phyloP scores from a whole-genome alignment of 129 eudicot species.

The Arctium minus region DNA sequence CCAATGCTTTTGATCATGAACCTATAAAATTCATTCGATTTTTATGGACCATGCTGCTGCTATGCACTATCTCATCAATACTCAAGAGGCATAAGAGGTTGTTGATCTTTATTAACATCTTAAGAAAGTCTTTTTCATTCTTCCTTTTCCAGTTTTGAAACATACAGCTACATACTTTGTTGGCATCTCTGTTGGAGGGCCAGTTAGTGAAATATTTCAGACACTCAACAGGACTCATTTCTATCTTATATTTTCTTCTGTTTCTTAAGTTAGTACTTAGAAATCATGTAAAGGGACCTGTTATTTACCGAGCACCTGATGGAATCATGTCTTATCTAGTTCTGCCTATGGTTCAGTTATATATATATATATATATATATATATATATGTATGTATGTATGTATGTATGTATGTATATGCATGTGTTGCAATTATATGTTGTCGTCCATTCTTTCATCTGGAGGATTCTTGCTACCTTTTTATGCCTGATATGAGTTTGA shows the following conservation, averaged over 20 bases:
- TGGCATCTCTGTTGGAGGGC: not conserved
- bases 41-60: not conserved
- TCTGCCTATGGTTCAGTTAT: not conserved
- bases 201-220: not conserved
- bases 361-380: too few species aligned
- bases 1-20: not conserved
- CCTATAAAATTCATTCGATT: not conserved
- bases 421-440: not conserved
- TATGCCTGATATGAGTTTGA: not conserved
- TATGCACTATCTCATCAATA: not conserved
- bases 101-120: not conserved
- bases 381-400: too few species aligned
- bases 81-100: not conserved
- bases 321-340: not conserved
- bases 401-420: not conserved
- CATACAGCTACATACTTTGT: not conserved
- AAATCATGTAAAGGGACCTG: not conserved
- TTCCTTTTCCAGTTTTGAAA: not conserved
- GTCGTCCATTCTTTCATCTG: not conserved
- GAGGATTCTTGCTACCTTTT: not conserved
- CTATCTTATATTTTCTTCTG: not conserved
- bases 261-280: not conserved
- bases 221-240: not conserved
- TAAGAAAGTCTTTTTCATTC: not conserved
- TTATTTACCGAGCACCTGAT: not conserved